Evolutionary conservation across 164 flowering plant genomes (phyloP), one percentile per base, ranked within the genome.

Genomic region (Echeveria elegans): DNA sequence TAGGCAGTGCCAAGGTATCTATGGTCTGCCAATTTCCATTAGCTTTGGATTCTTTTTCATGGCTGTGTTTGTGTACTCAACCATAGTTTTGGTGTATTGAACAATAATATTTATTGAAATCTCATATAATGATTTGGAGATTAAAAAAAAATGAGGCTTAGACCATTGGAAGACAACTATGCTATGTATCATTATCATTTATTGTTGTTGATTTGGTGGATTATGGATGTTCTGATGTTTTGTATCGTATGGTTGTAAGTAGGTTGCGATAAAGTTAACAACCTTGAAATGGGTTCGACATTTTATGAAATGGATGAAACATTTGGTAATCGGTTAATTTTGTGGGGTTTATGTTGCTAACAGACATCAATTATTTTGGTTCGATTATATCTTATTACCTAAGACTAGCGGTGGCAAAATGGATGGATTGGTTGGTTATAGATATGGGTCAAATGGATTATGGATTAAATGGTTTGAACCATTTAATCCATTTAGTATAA

Each of bases 121-220:
- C 32, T 28, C 38, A 36, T 36, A 21, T 48, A 28, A 26, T 56
- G 15, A 16, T 12, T 28, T 56, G 24, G 9, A 56, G 61, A 56
- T 10, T 16, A 5, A 43, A 10, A n/a, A 19, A 19, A 14, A 5
- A 56, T 53, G 60, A 26, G 60, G 60, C 24, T 50, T 50, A 52
- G 24, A 23, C 11, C 28, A 53, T 53, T 53, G 59, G 59, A 53
- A 8, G 30, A 53, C 59, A 53, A 53, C 61, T 56, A 16, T 56
- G 31, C 15, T 26, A 12, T 56, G 32, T 32, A 56, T 28, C 32
- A 29, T 29, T 53, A 12, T 43, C 16, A 12, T 1, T 53, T 14
- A 23, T 23, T 24, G 61, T 56, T 56, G 61, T 28, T 56, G 61
- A 56, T 56, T 56, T 56, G 61, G 61, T 56, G 61, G 31, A 26